Base-by-base conservation (phyloP, 2,329 filamentous ascomycete species). In the Diaporthe nobilis region DNA sequence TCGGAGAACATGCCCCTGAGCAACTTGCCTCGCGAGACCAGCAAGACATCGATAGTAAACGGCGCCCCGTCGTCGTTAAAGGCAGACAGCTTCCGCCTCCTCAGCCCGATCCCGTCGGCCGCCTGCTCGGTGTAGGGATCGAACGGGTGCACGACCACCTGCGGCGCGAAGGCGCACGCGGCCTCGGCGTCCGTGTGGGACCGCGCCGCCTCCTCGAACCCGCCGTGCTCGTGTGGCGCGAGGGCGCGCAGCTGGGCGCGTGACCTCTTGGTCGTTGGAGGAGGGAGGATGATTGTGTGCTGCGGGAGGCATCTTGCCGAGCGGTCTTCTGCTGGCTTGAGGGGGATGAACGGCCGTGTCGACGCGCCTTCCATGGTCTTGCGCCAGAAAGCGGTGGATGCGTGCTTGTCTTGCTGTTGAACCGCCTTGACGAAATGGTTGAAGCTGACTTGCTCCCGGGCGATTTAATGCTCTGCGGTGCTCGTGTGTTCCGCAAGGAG, bases 391-490 rank as follows among this genome's bases (percentile, higher is more conserved):
- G 60, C 39, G 1, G 60, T 22, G 39, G 60, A 42, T 22, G 39
- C 60, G 1, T 47, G 15, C 15, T 47, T 42, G n/a, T 65, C 60
- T 47, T 65, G 39, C 3, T 65, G 15, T 12, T 65, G n/a, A 15
- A 65, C 25, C 6, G 60, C 60, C 25, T 65, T 65, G 25, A 65
- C 39, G 60, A 65, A 65, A 12, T 47, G 39, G n/a, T 65, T 65
- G 60, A 65, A 65, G 60, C 39, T 47, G 15, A 65, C 60, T 17
- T 65, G 60, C 4, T 65, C 60, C 2, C 15, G 15, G 13, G 22
- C 39, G 13, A 47, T 31, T 15, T 31, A 39, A 0, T 31, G n/a
- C 22, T 61, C 58, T 10, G 4, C 22, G 5, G 55, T 6, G 5
- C 10, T 39, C 15, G n/a, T 28, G 13, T 25, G 15, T 31, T 47